phyloP scores from a whole-genome alignment of 441 rosid genomes.

The Populus hybrid region DNA sequence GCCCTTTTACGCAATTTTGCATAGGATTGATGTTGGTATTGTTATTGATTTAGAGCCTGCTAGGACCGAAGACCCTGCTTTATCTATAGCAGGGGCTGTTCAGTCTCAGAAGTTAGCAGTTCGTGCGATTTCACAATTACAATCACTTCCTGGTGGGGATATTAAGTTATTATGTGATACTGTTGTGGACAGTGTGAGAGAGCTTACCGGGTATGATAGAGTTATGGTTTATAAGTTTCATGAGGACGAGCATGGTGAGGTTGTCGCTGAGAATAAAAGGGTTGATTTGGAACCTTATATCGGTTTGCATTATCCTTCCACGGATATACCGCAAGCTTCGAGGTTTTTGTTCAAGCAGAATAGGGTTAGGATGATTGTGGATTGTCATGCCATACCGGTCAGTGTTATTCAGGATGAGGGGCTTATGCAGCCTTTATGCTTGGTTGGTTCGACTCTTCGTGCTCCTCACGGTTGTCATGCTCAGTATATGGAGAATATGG shows the following conservation, averaged over 20 bases:
- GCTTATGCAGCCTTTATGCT: conserved; percentile 80
- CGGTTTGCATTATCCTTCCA: conserved; percentile 93
- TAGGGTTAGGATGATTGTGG: conserved; percentile 90
- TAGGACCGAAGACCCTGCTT: conserved; percentile 91
- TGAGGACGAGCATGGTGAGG: conserved; percentile 97
- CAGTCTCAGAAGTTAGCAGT: conserved; percentile 95
- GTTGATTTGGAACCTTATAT: conserved; percentile 83
- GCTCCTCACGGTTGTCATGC: conserved; percentile 97
- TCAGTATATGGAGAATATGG: conserved; percentile 98
- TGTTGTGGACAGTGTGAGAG: conserved; percentile 77
- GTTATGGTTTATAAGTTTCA: conserved; percentile 97
- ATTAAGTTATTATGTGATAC: conserved; percentile 83
- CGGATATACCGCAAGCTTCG: conserved; percentile 96
- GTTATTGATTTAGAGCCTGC: conserved; percentile 97
- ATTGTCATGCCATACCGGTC: conserved; percentile 67
- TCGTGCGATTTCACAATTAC: conserved; percentile 80
- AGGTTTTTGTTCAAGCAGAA: conserved; percentile 93
- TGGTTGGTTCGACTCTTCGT: conserved; percentile 94
- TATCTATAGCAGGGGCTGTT: conserved; percentile 93
- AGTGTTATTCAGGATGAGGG: conserved; percentile 68
- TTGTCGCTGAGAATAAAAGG: conserved; percentile 75
- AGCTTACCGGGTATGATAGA: conserved; percentile 83
- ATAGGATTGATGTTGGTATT: conserved; percentile 89
- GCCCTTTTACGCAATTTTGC: conserved; percentile 87
- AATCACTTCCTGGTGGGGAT: conserved; percentile 92